These are phyloP conservation scores for Rhynchosporium graminicola DNA, from an alignment of 2,329 filamentous ascomycete species.

Conservation along the genomic window DNA sequence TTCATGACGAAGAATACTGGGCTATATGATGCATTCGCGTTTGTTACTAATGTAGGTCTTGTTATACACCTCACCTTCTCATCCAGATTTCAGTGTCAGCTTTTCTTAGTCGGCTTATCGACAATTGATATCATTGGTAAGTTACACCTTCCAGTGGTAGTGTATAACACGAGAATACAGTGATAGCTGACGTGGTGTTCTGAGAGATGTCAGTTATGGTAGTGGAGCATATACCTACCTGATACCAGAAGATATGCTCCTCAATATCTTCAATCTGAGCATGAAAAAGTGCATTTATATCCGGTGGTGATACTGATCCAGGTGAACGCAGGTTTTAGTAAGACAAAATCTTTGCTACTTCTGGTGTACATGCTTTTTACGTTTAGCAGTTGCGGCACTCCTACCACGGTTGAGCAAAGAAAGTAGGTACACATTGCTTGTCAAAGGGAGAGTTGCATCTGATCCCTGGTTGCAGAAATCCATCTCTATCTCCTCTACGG, in stretches of 20 bases:
- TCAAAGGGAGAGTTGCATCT: background rate
- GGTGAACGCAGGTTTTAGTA: slow-evolving; percentile 18
- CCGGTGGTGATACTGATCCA: slow-evolving; percentile 15
- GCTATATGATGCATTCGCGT: slow-evolving; percentile 39
- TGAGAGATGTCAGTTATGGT: slow-evolving; percentile 9
- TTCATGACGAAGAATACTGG: slow-evolving; percentile 40
- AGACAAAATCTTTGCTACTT: slow-evolving; percentile 34
- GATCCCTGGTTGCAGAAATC: background rate
- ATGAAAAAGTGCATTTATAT: background rate
- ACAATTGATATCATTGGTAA: slow-evolving; percentile 16
- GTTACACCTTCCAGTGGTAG: background rate
- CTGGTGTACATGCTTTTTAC: slow-evolving; percentile 39
- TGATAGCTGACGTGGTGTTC: background rate
- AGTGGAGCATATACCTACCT: slow-evolving; percentile 13
- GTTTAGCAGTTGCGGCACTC: slow-evolving; percentile 42
- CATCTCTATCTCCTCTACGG: slow-evolving; percentile 14
- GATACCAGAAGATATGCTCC: slow-evolving; percentile 2
- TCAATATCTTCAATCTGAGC: slow-evolving; percentile 16
- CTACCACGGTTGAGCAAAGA: slow-evolving; percentile 41
- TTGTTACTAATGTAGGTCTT: slow-evolving; percentile 34
- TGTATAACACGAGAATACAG: background rate
- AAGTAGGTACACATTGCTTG: slow-evolving; percentile 32
- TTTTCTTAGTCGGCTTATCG: slow-evolving; percentile 9
- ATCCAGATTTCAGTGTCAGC: background rate
- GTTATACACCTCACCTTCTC: background rate